phyloP scores from a whole-genome alignment of 805 yeast genomes.

The Lipomyces oligophaga region DNA sequence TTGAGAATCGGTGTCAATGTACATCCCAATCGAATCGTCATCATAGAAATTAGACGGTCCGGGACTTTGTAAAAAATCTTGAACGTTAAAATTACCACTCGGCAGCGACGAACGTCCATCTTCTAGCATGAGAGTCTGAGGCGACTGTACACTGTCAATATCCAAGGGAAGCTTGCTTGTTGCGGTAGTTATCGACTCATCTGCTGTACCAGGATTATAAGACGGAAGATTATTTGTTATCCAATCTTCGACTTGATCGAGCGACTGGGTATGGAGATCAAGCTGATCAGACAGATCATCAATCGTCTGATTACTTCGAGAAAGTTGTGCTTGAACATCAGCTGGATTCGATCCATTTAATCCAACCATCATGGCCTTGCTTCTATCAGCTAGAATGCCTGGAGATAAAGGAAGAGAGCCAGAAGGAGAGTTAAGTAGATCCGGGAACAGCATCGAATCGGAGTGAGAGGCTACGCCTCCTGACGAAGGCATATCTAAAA shows the following conservation, averaged over 20 bases:
- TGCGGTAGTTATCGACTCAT: background rate
- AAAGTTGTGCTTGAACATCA: slow-evolving; percentile 1
- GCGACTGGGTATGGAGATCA: slow-evolving; percentile 33
- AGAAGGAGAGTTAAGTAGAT: slow-evolving; percentile 10
- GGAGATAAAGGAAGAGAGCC: slow-evolving; percentile 9
- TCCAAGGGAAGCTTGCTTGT: background rate
- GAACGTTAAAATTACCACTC: slow-evolving; percentile 28
- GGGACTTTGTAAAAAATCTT: slow-evolving; percentile 31
- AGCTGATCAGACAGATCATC: slow-evolving; percentile 31
- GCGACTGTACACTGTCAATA: slow-evolving; percentile 5
- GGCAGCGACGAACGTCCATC: slow-evolving; percentile 4
- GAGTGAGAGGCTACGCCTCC: slow-evolving; percentile 7
- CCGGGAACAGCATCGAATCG: slow-evolving; percentile 24
- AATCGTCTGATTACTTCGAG: slow-evolving; percentile 22
- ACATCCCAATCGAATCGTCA: slow-evolving; percentile 10
- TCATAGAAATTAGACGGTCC: slow-evolving; percentile 13
- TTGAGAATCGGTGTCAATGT: no score
- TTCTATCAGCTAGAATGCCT: slow-evolving; percentile 5
- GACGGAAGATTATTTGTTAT: slow-evolving; percentile 20
- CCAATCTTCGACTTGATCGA: slow-evolving; percentile 37
- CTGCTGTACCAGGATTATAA: background rate
- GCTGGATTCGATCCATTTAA: slow-evolving; percentile 6
- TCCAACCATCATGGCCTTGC: slow-evolving; percentile 13
- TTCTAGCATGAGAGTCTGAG: background rate
- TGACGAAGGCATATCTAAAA: slow-evolving; percentile 21